A percentile compares a stretch with the other conserved stretches of the same genome.
These are phyloP conservation scores for Tarenaya hassleriana DNA, from an alignment of 345 rosid species.

Conservation along the genomic window DNA sequence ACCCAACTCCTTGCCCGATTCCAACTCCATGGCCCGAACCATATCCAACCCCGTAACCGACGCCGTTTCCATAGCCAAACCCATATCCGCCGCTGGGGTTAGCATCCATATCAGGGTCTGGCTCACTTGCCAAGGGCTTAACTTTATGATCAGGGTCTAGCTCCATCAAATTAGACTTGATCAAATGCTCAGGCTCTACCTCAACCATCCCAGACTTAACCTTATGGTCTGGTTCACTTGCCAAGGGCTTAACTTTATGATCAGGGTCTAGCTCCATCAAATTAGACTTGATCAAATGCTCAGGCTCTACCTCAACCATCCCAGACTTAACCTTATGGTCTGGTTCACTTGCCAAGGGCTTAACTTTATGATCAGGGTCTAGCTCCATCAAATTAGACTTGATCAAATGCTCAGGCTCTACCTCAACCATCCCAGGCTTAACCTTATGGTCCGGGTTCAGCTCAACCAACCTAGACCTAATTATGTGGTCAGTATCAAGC, in stretches of 20 bases:
- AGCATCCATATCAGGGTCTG: slow-evolving; percentile 8
- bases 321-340: slow-evolving; percentile 5
- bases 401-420: neutral
- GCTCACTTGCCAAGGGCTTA: slow-evolving; percentile 14
- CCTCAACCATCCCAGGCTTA: slow-evolving; percentile 2
- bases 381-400: neutral
- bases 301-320: neutral
- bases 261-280: too few relatives aligned
- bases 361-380: neutral
- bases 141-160: slow-evolving; percentile 1
- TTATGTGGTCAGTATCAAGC: slow-evolving; percentile 2
- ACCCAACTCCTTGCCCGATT: neutral
- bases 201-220: slow-evolving; percentile 6
- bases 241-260: slow-evolving; percentile 2
- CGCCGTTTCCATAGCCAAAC: neutral
- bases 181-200: neutral
- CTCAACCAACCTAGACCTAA: slow-evolving; percentile 12
- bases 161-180: neutral
- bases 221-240: slow-evolving; percentile 3
- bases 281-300: neutral
- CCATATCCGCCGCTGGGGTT: slow-evolving; percentile 21
- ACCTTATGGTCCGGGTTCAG: neutral
- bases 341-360: slow-evolving; percentile 8
- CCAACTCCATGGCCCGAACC: slow-evolving; percentile 10
- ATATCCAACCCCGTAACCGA: neutral